phyloP scores from a whole-genome alignment of 192 early-diverging fungal species.

The Coemansia sp. region DNA sequence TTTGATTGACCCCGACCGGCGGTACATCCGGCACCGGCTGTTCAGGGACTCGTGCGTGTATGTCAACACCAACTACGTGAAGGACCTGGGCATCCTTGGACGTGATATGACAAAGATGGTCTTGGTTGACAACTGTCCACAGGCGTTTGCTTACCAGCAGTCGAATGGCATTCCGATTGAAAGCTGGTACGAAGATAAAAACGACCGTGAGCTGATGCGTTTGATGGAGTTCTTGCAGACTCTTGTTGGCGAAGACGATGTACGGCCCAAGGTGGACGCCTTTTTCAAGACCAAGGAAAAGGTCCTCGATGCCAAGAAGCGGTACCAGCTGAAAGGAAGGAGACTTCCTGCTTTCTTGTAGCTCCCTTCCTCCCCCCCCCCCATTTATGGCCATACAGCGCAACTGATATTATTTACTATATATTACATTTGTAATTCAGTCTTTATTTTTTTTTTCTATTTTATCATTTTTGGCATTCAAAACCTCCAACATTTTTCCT shows the following conservation, averaged over 20 bases:
- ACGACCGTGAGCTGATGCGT: slow-evolving; percentile 62
- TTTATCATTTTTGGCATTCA: too few species aligned
- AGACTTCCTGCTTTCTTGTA: not conserved
- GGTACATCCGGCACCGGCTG: slow-evolving; percentile 64
- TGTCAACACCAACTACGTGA: slow-evolving; percentile 67
- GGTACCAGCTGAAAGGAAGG: slow-evolving; percentile 9
- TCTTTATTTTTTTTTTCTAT: not conserved
- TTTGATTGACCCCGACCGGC: slow-evolving; percentile 63
- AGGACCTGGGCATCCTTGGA: slow-evolving; percentile 70
- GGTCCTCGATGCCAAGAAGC: slow-evolving; percentile 39
- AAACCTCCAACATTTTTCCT: too few species aligned
- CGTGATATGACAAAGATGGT: slow-evolving; percentile 63
- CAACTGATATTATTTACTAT: too few species aligned
- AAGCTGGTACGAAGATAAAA: slow-evolving; percentile 71
- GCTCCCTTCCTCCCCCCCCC: not conserved
- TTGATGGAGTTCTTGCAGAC: slow-evolving; percentile 64
- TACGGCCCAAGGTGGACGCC: slow-evolving; percentile 64
- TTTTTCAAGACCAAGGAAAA: slow-evolving; percentile 56
- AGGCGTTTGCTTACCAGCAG: slow-evolving; percentile 74
- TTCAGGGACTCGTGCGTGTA: slow-evolving; percentile 70
- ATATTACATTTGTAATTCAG: not conserved
- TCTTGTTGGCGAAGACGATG: slow-evolving; percentile 62
- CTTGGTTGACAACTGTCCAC: slow-evolving; percentile 72
- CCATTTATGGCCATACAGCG: too few species aligned
- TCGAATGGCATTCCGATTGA: slow-evolving; percentile 73